Conservation (phyloP, 345 rosid genomes). For the Populus nigra region DNA sequence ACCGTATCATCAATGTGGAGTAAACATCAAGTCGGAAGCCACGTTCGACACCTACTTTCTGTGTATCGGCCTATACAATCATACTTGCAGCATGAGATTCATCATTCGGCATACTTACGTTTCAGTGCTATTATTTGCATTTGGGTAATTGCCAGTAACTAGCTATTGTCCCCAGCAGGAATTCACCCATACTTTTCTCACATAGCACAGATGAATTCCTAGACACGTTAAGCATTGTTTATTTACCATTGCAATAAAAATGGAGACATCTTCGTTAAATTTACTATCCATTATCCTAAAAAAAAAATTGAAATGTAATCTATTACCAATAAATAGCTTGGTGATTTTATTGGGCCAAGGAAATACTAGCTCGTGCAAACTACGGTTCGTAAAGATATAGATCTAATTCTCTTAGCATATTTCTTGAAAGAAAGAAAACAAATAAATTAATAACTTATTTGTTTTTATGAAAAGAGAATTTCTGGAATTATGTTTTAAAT, state of each 20-base stretch:
- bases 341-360: not conserved
- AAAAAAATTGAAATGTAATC: not conserved
- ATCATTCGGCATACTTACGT: not conserved
- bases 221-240: not conserved
- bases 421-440: not conserved
- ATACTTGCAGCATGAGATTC: not conserved
- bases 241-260: not conserved
- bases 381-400: not conserved
- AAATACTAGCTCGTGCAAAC: not conserved
- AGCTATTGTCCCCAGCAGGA: not conserved
- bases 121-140: not conserved
- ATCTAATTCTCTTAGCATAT: not conserved
- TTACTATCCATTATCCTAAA: not conserved
- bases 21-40: not conserved
- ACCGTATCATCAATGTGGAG: not conserved
- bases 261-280: not conserved
- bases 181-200: not conserved
- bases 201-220: not conserved
- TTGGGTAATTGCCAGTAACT: not conserved
- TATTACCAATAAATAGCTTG: not conserved
- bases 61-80: not conserved
- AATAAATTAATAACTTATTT: too few relatives aligned
- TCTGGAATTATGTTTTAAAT: too few relatives aligned
- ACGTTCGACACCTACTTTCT: not conserved
- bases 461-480: too few relatives aligned